Base-by-base conservation (phyloP, 768 basidiomycete species). In the Dictyophora rubrovolvata region DNA sequence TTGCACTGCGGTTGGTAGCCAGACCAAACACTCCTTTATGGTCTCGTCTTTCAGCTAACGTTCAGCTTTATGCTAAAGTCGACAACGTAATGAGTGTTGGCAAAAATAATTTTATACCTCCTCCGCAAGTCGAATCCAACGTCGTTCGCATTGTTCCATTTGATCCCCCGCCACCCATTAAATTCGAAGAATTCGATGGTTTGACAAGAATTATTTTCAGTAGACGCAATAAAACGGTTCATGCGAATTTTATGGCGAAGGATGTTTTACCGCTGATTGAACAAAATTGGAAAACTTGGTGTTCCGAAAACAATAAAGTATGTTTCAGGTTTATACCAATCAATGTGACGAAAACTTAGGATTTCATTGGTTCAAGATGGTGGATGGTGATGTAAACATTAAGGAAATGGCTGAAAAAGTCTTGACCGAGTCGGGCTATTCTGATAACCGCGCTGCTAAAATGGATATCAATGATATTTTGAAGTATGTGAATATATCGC, bases 101-200 rank as follows among this genome's bases (percentile, higher is more conserved):
- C n/a, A 87, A 89, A 67, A 95, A 94, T 69, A 94, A 95, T 73
- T 99, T 99, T 76, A 79, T 95, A 22, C 96, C 96, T 0, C 87
- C 96, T 18, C 96, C 96, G 0, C 81, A 89, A 70, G 96, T 99
- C 46, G 96, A 98, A 71, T 89, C 86, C 23, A 86, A 84, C 20
- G 96, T 99, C 62, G 84, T 99, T 37, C 83, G 96, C 55, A 77
- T 99, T 60, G 89, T 85, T 5, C 96, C 95, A 1, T 77, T 87
- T 52, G 93, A 98, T 68, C 96, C 96, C 4, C 96, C 96, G 0
- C 96, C 96, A 1, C 93, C 93, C 0, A 82, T 99, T 61, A 84
- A 85, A 68, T 99, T 98, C 63, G 94, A 94, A 66, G 96, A 99
- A 72, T 98, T 97, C 68, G 96, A 99, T 69, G 96, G 96, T 1